Percentiles rank a stretch among this genome's conserved stretches.
Evolutionary conservation across 352 stramenopile species (phyloP).

Genomic region (Globisporangium sylvaticum): DNA sequence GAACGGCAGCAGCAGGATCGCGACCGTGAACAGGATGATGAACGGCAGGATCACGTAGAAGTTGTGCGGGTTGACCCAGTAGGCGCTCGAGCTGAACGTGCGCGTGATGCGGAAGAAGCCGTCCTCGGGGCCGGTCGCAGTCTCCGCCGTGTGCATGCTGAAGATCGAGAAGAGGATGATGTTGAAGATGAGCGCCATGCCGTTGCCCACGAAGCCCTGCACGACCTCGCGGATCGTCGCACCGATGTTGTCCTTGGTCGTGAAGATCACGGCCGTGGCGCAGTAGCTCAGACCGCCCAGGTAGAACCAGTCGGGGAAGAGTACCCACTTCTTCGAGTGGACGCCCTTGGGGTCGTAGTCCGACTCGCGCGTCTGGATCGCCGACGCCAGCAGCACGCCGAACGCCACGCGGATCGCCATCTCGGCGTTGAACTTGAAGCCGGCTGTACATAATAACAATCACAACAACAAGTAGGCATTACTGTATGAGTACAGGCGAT

Average conservation of each 20-base stretch:
- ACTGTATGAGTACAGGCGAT: not conserved
- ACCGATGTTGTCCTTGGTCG: slow-evolving; percentile 34
- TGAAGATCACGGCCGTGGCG: slow-evolving; percentile 37
- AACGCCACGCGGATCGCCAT: slow-evolving; percentile 50
- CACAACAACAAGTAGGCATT: not conserved
- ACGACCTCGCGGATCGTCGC: slow-evolving; percentile 37
- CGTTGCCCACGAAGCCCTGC: slow-evolving; percentile 36
- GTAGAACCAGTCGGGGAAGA: slow-evolving; percentile 65
- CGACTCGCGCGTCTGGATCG: slow-evolving; percentile 47
- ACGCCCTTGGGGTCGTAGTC: slow-evolving; percentile 24
- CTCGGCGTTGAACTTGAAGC: slow-evolving; percentile 32
- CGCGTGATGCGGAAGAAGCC: slow-evolving; percentile 45
- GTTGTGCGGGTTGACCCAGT: slow-evolving; percentile 49
- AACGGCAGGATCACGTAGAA: slow-evolving; percentile 49
- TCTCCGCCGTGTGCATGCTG: slow-evolving; percentile 29
- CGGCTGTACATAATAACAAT: slow-evolving; percentile 13
- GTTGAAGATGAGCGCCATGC: slow-evolving; percentile 62
- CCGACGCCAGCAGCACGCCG: slow-evolving; percentile 53
- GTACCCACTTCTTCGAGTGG: slow-evolving; percentile 45
- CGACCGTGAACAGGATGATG: slow-evolving; percentile 56
- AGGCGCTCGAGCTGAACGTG: slow-evolving; percentile 42
- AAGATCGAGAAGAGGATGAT: slow-evolving; percentile 48
- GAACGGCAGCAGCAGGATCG: slow-evolving; percentile 48
- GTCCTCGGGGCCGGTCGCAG: slow-evolving; percentile 12
- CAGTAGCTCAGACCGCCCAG: slow-evolving; percentile 57